phyloP scores from a whole-genome alignment of 2,329 filamentous ascomycete species.

The Hypoxylon sp. region DNA sequence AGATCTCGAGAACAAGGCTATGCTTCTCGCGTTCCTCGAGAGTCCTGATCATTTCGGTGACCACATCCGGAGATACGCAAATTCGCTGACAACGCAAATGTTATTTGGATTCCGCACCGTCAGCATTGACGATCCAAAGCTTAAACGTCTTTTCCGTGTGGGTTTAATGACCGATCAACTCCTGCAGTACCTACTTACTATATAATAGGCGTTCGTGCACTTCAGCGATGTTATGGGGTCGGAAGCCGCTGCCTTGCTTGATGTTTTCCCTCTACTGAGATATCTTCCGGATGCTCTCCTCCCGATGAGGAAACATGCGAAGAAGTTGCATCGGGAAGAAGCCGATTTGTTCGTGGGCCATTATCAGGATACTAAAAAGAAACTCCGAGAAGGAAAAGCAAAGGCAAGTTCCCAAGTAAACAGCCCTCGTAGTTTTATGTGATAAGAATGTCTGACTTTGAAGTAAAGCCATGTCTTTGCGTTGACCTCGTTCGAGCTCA shows the following conservation, averaged over 20 bases:
- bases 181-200: constrained; percentile 19
- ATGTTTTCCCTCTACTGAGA: constrained; percentile 61
- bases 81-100: constrained; percentile 63
- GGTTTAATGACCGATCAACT: constrained; percentile 6
- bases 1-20: constrained; percentile 67
- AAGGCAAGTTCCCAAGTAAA: constrained; percentile 37
- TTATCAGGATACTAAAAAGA: constrained; percentile 58
- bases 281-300: constrained; percentile 59
- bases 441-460: constrained; percentile 10
- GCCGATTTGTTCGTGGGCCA: constrained; percentile 57
- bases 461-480: constrained; percentile 49
- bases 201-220: constrained; percentile 38
- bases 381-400: constrained; percentile 48
- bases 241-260: constrained; percentile 57
- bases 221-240: constrained; percentile 38
- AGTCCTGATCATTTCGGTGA: constrained; percentile 58
- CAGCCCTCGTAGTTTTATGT: background rate
- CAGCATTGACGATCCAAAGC: constrained; percentile 56
- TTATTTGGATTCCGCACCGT: constrained; percentile 61
- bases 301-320: constrained; percentile 57
- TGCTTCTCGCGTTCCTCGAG: constrained; percentile 64
- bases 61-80: constrained; percentile 62
- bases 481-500: constrained; percentile 51
- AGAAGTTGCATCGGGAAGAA: constrained; percentile 59
- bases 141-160: constrained; percentile 59